A percentile compares a stretch with the other conserved stretches of the same genome.
phyloP scores from a whole-genome alignment of 352 stramenopile species.

The Blastocystis sp. region DNA sequence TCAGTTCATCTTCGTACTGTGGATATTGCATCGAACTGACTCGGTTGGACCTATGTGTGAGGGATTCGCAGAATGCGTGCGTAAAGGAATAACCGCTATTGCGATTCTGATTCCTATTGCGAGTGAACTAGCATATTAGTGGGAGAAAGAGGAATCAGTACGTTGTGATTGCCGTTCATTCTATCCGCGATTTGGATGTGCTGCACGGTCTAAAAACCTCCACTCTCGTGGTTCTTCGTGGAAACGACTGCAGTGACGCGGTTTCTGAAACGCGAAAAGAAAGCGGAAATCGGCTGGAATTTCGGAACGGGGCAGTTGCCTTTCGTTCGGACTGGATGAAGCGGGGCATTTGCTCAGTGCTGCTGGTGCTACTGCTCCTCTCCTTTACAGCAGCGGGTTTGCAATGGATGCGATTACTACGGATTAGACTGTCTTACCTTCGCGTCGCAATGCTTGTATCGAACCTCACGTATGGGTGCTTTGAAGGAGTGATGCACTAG shows the following conservation, averaged over 20 bases:
- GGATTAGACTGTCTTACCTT: slow-evolving; percentile 19
- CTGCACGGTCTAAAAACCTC: no score
- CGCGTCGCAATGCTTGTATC: slow-evolving; percentile 7
- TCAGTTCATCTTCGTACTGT: no score
- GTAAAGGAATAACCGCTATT: no score
- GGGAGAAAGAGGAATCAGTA: no score
- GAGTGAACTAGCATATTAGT: no score
- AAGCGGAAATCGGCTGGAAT: not conserved
- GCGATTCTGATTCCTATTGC: no score
- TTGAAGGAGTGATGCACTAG: slow-evolving; percentile 7
- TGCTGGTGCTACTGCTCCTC: not conserved
- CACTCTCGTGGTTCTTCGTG: no score
- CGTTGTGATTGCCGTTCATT: no score
- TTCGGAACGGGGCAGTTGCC: not conserved
- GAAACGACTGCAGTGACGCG: not conserved
- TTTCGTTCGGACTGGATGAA: not conserved
- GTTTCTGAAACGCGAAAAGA: not conserved
- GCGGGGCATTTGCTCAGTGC: not conserved
- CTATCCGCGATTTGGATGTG: no score
- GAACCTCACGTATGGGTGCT: not conserved
- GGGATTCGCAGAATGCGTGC: no score
- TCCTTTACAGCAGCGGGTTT: not conserved
- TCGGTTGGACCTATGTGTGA: no score
- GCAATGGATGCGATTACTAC: not conserved
- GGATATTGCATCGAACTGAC: no score